Base-by-base conservation (phyloP, 441 rosid species). In the Erodium texanum region DNA sequence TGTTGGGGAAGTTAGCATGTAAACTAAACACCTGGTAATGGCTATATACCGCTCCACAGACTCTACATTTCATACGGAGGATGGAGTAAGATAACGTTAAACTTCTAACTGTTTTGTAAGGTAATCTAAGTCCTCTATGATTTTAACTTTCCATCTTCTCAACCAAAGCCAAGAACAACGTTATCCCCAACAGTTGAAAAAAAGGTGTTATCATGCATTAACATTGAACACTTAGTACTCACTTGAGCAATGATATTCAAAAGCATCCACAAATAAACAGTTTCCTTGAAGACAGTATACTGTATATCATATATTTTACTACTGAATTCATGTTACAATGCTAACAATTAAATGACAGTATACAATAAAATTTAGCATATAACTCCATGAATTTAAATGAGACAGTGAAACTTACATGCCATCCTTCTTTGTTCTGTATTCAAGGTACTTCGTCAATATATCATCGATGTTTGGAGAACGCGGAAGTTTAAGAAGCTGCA, bases 401-500 rank as follows among this genome's bases (percentile, higher is more conserved):
- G 59, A 6, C 38, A 19, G 58, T 41, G 72, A 23, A 72, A 81
- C 97, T 83, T 75, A 89, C 99, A 77, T 78, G 81, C 88, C 93
- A 71, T 92, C 98, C 77, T 92, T 91, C 83, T 92, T 94, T 70
- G 87, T 85, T 73, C 82, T 83, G 87, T 86, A 80, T 52, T 92
- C 97, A 24, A 87, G 91, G 80, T 88, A 94, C 76, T 85, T 92
- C 5, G 93, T 73, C 79, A 94, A 79, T 73, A 94, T 84, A 64
- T 92, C 96, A 81, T 94, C 98, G 36, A 94, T 87, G 73, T 64
- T 94, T 29, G 98, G 97, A 14, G 87, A 81, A 9, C 97, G 86
- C 2, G 99, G 99, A 82, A 94, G 96, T 81, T 87, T 92, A 75
- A 94, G 85, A 79, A 92, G 88, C 99, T 94, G 85, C 81, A 78